Percentiles rank a stretch among this genome's conserved stretches.
Evolutionary conservation across 1,139 yeast species (phyloP).

Genomic region (Sugiyamaella xylanicola): DNA sequence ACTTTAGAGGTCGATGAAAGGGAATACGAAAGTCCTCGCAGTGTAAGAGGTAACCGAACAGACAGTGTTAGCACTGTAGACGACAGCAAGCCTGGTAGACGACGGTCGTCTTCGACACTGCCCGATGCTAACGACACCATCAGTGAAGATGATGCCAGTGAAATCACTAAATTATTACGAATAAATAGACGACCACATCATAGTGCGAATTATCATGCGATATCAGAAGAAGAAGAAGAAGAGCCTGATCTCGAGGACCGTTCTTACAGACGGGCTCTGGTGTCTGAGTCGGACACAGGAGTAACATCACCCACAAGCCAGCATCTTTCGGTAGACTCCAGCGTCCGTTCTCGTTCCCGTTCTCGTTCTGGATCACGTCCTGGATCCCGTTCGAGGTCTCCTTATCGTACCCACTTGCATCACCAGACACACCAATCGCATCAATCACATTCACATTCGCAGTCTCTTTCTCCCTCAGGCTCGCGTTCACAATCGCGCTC

Average conservation of each 20-base stretch:
- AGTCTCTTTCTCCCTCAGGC: background rate
- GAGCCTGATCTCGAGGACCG: background rate
- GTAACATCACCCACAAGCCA: background rate
- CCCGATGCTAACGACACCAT: no score
- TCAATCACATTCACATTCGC: background rate
- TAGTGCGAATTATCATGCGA: constrained; percentile 11
- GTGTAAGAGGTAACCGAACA: background rate
- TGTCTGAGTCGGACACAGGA: background rate
- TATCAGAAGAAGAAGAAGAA: background rate
- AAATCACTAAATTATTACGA: constrained; percentile 37
- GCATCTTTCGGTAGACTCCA: background rate
- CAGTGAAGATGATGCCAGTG: constrained; percentile 25
- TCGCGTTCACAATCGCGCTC: constrained; percentile 6
- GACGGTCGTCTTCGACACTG: background rate
- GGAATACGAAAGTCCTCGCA: background rate
- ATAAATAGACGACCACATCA: constrained; percentile 25
- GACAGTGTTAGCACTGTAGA: background rate
- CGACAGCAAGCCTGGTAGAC: background rate
- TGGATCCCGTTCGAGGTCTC: background rate
- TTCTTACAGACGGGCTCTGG: background rate
- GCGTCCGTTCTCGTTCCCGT: background rate
- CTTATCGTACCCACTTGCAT: background rate
- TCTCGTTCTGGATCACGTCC: background rate
- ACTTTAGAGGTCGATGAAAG: background rate
- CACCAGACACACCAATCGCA: background rate